A percentile compares a stretch with the other conserved stretches of the same genome.
Conservation (phyloP, 805 yeast genomes). For the Saccharomycopsis fodiens region DNA sequence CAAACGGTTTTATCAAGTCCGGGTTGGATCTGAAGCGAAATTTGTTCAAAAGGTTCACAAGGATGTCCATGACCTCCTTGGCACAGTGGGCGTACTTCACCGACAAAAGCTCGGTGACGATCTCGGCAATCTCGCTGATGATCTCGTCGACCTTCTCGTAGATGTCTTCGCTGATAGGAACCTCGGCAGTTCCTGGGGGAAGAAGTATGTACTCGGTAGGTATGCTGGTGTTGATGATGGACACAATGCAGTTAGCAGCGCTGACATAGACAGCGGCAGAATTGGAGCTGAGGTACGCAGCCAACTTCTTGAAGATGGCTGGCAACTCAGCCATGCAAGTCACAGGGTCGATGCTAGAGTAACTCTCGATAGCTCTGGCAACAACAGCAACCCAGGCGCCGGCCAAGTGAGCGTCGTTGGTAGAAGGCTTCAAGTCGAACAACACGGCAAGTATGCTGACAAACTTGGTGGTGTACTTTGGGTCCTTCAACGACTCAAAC, state of each 20-base stretch:
- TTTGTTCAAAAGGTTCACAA: constrained; percentile 54
- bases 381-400: constrained; percentile 95
- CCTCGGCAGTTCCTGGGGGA: constrained; percentile 34
- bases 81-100: constrained; percentile 74
- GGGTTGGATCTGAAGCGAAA: constrained; percentile 64
- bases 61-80: constrained; percentile 61
- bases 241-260: constrained; percentile 82
- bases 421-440: constrained; percentile 72
- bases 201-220: constrained; percentile 50
- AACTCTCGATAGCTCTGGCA: constrained; percentile 66
- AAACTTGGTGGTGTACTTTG: constrained; percentile 57
- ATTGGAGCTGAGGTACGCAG: constrained; percentile 63
- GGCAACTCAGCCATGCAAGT: constrained; percentile 52
- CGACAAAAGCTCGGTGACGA: constrained; percentile 52
- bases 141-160: constrained; percentile 51
- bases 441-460: constrained; percentile 59
- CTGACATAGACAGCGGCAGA: constrained; percentile 53
- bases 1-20: constrained; percentile 56
- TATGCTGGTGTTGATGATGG: constrained; percentile 61
- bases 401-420: constrained; percentile 75
- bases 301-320: constrained; percentile 44
- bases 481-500: constrained; percentile 56
- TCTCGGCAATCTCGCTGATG: constrained; percentile 43
- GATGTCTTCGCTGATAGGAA: constrained; percentile 35
- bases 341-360: constrained; percentile 42